Base-by-base conservation (phyloP, 1,284 basidiomycete species). In the Wallemia mellicola region DNA sequence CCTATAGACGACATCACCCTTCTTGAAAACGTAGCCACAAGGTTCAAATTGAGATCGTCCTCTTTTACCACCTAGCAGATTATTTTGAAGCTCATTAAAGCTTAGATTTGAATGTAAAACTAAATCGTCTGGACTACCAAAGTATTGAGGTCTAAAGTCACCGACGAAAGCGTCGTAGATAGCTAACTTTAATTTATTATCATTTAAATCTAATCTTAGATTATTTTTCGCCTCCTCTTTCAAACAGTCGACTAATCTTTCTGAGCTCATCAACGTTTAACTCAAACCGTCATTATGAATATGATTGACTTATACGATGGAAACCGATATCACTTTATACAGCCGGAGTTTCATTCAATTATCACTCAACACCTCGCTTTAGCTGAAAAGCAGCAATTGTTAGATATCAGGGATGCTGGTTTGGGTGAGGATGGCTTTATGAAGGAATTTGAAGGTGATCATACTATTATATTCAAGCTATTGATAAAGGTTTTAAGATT, bases 121-220 rank as follows among this genome's bases (percentile, higher is more conserved):
- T 67, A 1, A 80, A 71, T 63, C 76, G 77, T 1, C 75, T 72
- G 63, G 76, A 59, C 74, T 74, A 0, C 80, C 79, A 2, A 84
- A 72, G 68, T 85, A 85, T 57, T 80, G 71, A 62, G 79, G 74
- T 1, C 77, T 73, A 63, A 83, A 78, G 1, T 74, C 72, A 1
- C 82, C 83, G 79, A 82, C 83, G 71, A 86, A 82, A 2, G 83
- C 76, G 60, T 77, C 76, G 66, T 85, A 86, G 0, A 86, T 74
- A 64, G 82, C 82, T 24, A 77, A 75, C 38, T 48, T 48, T 48
- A n/a, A 5, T 5, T 22, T 48, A 3, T 3, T 11, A 3, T 48
- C 9, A 5, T 11, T 15, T 5, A 48, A 48, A 48, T 48, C 22
- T 5, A 48, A 48, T 11, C 3, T 48, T 5, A n/a, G 22, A 22